A percentile compares a stretch with the other conserved stretches of the same genome.
These are phyloP conservation scores for Backusella tuberculispora DNA, from an alignment of 192 early-diverging fungal genomes.

Conservation along the genomic window DNA sequence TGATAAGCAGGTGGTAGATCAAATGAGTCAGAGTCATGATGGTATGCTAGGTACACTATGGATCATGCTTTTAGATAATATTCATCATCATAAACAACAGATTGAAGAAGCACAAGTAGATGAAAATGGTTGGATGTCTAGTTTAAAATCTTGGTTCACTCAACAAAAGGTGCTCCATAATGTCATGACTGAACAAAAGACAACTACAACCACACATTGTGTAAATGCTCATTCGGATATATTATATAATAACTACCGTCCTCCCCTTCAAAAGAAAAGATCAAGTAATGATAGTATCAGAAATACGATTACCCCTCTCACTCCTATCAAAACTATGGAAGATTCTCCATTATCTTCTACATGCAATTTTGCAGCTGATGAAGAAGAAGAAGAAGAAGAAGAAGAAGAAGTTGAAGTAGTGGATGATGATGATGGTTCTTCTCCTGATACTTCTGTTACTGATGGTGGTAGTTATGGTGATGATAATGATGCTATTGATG, in stretches of 20 bases:
- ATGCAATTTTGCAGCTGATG: constrained; percentile 9
- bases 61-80: constrained; percentile 61
- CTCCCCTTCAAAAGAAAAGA: background rate
- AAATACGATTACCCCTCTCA: background rate
- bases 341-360: constrained; percentile 7
- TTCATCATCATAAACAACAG: constrained; percentile 26
- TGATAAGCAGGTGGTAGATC: constrained; percentile 54
- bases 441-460: constrained; percentile 19
- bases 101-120: background rate
- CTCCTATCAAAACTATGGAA: constrained; percentile 4
- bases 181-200: background rate
- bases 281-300: background rate
- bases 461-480: background rate
- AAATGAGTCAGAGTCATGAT: constrained; percentile 57
- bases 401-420: background rate
- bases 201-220: background rate
- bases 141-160: background rate
- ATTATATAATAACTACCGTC: background rate
- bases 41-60: constrained; percentile 66
- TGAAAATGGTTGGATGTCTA: background rate
- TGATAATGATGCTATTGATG: background rate
- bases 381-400: constrained; percentile 1
- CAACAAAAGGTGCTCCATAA: background rate
- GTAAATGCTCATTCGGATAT: background rate
- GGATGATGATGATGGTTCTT: constrained; percentile 6